Evolutionary conservation across 306 rosid species (phyloP), one percentile per base, ranked within the genome.

Genomic region (Herpetospermum pedunculosum): DNA sequence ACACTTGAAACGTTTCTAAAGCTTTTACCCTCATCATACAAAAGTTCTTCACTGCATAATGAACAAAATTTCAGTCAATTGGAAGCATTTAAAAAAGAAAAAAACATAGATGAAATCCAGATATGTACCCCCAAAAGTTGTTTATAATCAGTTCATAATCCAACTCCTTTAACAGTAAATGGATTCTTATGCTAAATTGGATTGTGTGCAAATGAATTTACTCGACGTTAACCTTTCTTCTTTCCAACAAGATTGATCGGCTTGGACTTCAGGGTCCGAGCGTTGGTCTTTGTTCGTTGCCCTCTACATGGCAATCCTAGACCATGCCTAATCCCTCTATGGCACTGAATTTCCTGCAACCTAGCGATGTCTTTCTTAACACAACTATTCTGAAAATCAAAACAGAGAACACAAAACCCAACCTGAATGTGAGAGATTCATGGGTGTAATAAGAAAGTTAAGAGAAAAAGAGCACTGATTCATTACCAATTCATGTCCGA

Each of bases 241-340:
- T 76, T 76, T 52, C 57, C 75, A 54, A 78, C 82, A 5, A 41
- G 44, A 28, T 16, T 26, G 75, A 77, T 77, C 11, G 76, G 79
- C 77, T 79, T 83, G 21, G 80, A 79, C 84, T 74, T 87, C 83
- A 83, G 55, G 59, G 91, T 87, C 79, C 86, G 85, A 23, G 91
- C 84, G 70, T 87, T 87, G 2, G 91, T 85, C 74, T 85, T 88
- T 9, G 91, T 87, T 62, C 91, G 81, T 80, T 87, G 91, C 44
- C 91, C 91, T 15, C 91, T 79, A 75, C 91, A 87, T 8, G 91
- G 91, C 26, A 87, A 73, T 37, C 82, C 79, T 76, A 81, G 85
- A 0, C 55, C 75, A 8, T 87, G 91, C 74, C 91, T 84, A 37
- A 83, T 77, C 75, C 91, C 91, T 81, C 89, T 78, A 38, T 87